These are phyloP conservation scores for Binderoboletus segoi DNA, from an alignment of 1,284 basidiomycete genomes.

Conservation along the genomic window DNA sequence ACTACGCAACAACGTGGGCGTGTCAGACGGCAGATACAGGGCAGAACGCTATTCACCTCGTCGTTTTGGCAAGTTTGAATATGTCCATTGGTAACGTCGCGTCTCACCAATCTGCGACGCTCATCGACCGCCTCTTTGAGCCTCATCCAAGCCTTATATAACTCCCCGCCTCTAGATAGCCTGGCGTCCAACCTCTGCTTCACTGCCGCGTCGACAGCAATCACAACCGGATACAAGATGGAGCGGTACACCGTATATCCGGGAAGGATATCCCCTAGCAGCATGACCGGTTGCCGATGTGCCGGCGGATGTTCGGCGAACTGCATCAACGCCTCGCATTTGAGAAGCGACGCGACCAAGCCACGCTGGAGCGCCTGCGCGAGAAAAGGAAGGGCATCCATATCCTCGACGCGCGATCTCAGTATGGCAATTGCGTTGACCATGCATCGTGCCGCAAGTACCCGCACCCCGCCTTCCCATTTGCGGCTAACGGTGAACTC, in stretches of 20 bases:
- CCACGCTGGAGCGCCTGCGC: constrained; percentile 26
- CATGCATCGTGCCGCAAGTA: constrained; percentile 27
- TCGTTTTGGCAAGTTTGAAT: constrained; percentile 34
- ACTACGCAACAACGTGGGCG: constrained; percentile 13
- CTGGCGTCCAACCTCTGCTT: constrained; percentile 9
- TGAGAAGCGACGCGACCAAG: constrained; percentile 27
- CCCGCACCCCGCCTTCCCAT: constrained; percentile 14
- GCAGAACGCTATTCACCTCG: constrained; percentile 3
- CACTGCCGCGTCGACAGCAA: constrained; percentile 13
- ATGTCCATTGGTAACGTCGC: constrained; percentile 18
- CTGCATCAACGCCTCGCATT: constrained; percentile 24
- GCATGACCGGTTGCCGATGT: constrained; percentile 3
- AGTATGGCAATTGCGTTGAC: constrained; percentile 25
- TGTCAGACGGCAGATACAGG: constrained; percentile 3
- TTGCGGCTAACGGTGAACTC: constrained; percentile 13
- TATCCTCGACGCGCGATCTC: constrained; percentile 24
- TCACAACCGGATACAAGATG: constrained; percentile 17
- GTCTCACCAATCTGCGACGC: constrained; percentile 22
- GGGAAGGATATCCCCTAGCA: constrained; percentile 23
- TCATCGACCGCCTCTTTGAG: constrained; percentile 22
- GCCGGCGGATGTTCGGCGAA: constrained; percentile 19
- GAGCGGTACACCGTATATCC: constrained; percentile 34
- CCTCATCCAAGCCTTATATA: constrained; percentile 27
- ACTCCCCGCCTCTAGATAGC: constrained; percentile 17
- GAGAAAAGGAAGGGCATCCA: constrained; percentile 31